phyloP scores from a whole-genome alignment of 768 basidiomycete genomes.

The Russula earlei region DNA sequence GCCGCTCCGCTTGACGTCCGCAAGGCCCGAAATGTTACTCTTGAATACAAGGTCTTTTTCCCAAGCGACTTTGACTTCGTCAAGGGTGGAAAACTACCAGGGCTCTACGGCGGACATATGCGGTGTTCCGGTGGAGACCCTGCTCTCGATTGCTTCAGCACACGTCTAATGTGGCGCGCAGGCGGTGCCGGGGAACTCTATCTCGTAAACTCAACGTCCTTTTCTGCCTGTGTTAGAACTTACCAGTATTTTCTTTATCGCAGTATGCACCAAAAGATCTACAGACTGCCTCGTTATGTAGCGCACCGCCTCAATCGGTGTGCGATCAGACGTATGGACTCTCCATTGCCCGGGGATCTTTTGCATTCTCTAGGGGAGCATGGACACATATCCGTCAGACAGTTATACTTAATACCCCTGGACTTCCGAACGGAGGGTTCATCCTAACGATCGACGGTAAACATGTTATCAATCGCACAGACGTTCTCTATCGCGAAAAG shows the following conservation, averaged over 20 bases:
- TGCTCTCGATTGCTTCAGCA: constrained; percentile 74
- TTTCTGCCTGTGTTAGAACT: not conserved
- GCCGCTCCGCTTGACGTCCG: constrained; percentile 38
- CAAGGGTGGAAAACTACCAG: constrained; percentile 76
- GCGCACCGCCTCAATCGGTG: constrained; percentile 43
- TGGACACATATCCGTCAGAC: constrained; percentile 73
- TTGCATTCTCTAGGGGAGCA: constrained; percentile 46
- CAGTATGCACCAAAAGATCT: constrained; percentile 71
- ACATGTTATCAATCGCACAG: constrained; percentile 41
- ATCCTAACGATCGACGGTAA: constrained; percentile 52
- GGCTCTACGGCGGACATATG: constrained; percentile 59
- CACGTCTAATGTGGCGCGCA: constrained; percentile 73
- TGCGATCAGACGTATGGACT: constrained; percentile 64
- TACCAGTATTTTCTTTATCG: not conserved
- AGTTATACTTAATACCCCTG: constrained; percentile 65
- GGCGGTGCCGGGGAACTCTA: constrained; percentile 68
- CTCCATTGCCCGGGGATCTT: constrained; percentile 66
- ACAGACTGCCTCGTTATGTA: constrained; percentile 52
- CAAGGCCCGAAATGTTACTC: constrained; percentile 41
- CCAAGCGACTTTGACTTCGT: constrained; percentile 69
- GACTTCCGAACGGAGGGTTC: constrained; percentile 57
- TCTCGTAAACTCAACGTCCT: constrained; percentile 33
- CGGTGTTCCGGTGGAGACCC: constrained; percentile 65
- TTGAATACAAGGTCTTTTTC: constrained; percentile 72
- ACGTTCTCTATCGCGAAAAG: constrained; percentile 50